These are phyloP conservation scores for Termitomyces sp. DNA, from an alignment of 1,284 basidiomycete species.

Conservation along the genomic window DNA sequence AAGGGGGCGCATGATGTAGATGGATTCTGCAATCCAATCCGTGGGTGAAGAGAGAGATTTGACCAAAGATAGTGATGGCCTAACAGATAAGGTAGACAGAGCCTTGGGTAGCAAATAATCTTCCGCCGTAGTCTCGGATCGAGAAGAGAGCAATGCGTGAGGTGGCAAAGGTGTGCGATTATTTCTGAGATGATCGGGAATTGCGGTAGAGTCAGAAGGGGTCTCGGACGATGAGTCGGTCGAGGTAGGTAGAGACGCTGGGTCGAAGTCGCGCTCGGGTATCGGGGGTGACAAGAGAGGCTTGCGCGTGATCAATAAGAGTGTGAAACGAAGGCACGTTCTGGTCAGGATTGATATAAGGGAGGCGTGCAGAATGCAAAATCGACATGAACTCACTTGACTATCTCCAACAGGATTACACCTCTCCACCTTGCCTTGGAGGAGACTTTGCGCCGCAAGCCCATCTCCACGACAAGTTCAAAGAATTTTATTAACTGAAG, in stretches of 20 bases:
- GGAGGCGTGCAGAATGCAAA: slow-evolving; percentile 5
- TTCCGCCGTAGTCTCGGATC: slow-evolving; percentile 55
- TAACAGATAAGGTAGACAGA: slow-evolving; percentile 63
- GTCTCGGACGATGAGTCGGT: slow-evolving; percentile 52
- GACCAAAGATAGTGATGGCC: slow-evolving; percentile 59
- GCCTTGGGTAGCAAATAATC: slow-evolving; percentile 78
- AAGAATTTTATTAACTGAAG: slow-evolving; percentile 75
- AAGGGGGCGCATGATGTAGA: slow-evolving; percentile 66
- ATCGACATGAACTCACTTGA: slow-evolving; percentile 62
- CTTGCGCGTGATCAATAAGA: slow-evolving; percentile 69
- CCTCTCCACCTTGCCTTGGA: slow-evolving; percentile 62
- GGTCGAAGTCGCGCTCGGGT: slow-evolving; percentile 83
- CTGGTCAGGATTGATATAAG: slow-evolving; percentile 34
- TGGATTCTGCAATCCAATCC: slow-evolving; percentile 66
- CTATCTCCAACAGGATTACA: slow-evolving; percentile 66
- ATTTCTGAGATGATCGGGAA: slow-evolving; percentile 73
- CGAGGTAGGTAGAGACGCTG: slow-evolving; percentile 55
- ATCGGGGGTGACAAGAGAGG: slow-evolving; percentile 73
- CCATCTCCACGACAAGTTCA: slow-evolving; percentile 85
- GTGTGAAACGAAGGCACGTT: slow-evolving; percentile 62
- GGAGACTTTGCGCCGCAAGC: slow-evolving; percentile 65
- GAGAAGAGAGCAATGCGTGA: slow-evolving; percentile 51
- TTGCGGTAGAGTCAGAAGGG: slow-evolving; percentile 44
- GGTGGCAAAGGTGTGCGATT: slow-evolving; percentile 63
- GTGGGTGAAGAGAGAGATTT: slow-evolving; percentile 52